Conservation (phyloP, 2,329 filamentous ascomycete genomes). For the Diaporthe vaccinii region DNA sequence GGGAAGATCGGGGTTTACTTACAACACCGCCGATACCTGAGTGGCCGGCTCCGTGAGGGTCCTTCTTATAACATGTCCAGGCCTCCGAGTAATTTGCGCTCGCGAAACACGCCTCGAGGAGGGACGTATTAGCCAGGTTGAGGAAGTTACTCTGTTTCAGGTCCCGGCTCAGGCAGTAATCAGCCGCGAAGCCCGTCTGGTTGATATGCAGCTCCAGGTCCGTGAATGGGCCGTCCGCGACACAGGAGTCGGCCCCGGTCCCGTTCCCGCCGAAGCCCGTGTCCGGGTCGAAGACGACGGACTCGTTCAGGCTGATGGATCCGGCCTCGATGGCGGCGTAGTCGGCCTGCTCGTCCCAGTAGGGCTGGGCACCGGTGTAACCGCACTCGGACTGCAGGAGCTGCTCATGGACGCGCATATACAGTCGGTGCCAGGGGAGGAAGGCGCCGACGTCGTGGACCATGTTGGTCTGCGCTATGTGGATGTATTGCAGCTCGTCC, state of each 20-base stretch:
- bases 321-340: slow-evolving; percentile 43
- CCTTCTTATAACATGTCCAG: neutral
- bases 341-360: slow-evolving; percentile 48
- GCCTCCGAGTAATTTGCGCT: slow-evolving; percentile 22
- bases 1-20: neutral
- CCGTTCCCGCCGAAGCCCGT: slow-evolving; percentile 51
- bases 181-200: slow-evolving; percentile 1
- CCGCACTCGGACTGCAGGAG: slow-evolving; percentile 49
- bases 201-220: slow-evolving; percentile 12
- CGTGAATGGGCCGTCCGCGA: slow-evolving; percentile 44
- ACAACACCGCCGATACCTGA: slow-evolving; percentile 16
- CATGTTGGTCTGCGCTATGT: slow-evolving; percentile 38
- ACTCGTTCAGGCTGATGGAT: slow-evolving; percentile 33
- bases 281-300: slow-evolving; percentile 49
- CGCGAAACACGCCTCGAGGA: slow-evolving; percentile 26
- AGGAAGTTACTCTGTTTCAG: slow-evolving; percentile 13
- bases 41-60: slow-evolving; percentile 23
- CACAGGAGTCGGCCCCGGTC: slow-evolving; percentile 48
- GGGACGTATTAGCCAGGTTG: slow-evolving; percentile 13
- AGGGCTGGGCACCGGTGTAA: slow-evolving; percentile 51
- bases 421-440: slow-evolving; percentile 53
- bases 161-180: slow-evolving; percentile 27
- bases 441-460: slow-evolving; percentile 48
- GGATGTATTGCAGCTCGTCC: slow-evolving; percentile 33
- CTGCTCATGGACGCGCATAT: slow-evolving; percentile 49